Evolutionary conservation across 768 basidiomycete species (phyloP), one percentile per base, ranked within the genome.

Genomic region (Pleurotus sapidus): DNA sequence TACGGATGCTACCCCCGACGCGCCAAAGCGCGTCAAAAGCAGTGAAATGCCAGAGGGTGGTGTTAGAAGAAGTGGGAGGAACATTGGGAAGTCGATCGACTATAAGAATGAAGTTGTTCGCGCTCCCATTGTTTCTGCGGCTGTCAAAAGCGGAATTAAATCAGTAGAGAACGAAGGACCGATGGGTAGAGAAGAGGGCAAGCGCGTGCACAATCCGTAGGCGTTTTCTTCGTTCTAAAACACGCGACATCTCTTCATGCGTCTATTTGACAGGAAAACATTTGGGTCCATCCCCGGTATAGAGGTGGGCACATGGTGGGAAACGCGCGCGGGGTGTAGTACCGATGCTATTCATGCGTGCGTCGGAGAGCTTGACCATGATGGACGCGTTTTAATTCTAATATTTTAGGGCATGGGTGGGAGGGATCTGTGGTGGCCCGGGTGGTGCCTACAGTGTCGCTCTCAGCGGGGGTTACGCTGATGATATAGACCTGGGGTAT

Each of bases 401-500:
- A 59, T 49, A 25, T 18, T 25, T 0, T 61, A 94, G 91, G 2
- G 93, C 93, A 0, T 85, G 82, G 76, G 93, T 96, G 5, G 89
- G 83, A 37, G 95, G 95, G 0, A 95, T 97, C 45, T 77, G 86
- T 7, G 81, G 80, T 27, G 70, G 87, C 2, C 72, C 72, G 0
- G 59, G 86, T 4, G 94, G 95, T 2, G 89, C 91, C 2, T 91
- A 88, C 61, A 93, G 91, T 43, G 82, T 97, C 12, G 93, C 89
- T 2, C 80, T 96, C 3, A 93, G 91, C 40, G 95, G 95, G 9
- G 94, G 91, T 1, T 94, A 94, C 57, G 88, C 90, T 30, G 92
- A 93, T 55, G 92, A 93, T 62, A 81, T 93, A 15, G 91, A 94
- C 60, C 68, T 84, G 14, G 91, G 91, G 55, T 87, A 92, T 60